phyloP scores from a whole-genome alignment of 202 grass and related monocot species.

The Setaria italica region DNA sequence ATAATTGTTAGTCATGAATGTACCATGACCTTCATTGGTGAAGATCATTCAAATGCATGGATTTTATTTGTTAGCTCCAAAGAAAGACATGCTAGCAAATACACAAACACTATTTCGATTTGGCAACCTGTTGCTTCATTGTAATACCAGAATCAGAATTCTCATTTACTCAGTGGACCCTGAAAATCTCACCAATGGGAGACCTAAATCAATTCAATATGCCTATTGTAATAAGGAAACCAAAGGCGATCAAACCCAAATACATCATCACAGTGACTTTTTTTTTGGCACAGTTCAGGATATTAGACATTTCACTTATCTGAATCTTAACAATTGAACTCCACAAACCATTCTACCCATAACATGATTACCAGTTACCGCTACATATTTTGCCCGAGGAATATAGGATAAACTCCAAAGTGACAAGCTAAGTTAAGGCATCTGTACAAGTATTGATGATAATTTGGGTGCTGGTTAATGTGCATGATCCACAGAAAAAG shows the following conservation, averaged over 20 bases:
- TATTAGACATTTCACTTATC: background rate
- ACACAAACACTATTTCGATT: background rate
- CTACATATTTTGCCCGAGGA: background rate
- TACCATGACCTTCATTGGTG: background rate
- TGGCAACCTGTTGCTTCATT: background rate
- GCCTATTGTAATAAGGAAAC: background rate
- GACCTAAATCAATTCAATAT: slow-evolving; percentile 32
- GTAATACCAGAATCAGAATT: slow-evolving; percentile 21
- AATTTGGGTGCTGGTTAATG: background rate
- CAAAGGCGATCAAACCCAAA: background rate
- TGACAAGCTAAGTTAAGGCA: background rate
- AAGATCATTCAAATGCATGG: background rate
- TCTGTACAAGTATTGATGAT: slow-evolving; percentile 19
- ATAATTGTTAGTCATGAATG: slow-evolving; percentile 10
- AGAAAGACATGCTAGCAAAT: background rate
- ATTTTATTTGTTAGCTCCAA: background rate
- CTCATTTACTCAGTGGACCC: background rate
- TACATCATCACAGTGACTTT: background rate
- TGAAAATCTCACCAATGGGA: background rate
- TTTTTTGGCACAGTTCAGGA: background rate
- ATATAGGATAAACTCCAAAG: slow-evolving; percentile 1
- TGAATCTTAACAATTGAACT: background rate
- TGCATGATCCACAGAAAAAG: background rate
- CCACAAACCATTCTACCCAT: background rate
- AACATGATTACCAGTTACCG: background rate